Evolutionary conservation across 1,284 basidiomycete species (phyloP).

Genomic region (Phaffia rhodozyma): DNA sequence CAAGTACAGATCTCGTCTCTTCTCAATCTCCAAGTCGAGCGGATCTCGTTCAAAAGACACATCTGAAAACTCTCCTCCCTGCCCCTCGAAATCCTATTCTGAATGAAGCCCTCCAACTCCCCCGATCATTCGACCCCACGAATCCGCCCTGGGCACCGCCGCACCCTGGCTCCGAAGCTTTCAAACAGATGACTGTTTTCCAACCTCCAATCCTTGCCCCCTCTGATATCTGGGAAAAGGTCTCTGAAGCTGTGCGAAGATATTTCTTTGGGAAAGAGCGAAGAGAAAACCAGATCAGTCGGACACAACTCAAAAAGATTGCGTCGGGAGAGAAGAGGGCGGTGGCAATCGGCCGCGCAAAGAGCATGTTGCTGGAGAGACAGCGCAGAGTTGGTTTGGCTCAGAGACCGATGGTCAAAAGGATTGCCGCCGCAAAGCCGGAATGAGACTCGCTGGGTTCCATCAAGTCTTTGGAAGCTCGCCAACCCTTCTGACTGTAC

Average conservation of each 20-base stretch:
- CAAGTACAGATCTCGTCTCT: conserved; percentile 25
- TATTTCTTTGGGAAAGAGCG: conserved; percentile 30
- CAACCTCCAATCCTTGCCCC: conserved; percentile 10
- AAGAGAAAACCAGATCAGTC: conserved; percentile 48
- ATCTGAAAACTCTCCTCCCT: conserved; percentile 8
- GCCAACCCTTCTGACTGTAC: no score
- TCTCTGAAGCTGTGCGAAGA: conserved; percentile 11
- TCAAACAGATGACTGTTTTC: not conserved
- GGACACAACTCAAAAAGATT: conserved; percentile 57
- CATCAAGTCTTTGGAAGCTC: no score
- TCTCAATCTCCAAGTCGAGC: conserved; percentile 8
- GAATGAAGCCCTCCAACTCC: conserved; percentile 32
- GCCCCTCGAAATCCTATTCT: not conserved
- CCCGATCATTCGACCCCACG: not conserved
- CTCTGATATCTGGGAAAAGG: conserved; percentile 4
- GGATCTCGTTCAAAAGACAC: conserved; percentile 25
- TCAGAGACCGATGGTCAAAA: not conserved
- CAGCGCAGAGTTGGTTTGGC: conserved; percentile 4
- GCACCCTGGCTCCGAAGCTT: not conserved
- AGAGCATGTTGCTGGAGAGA: not conserved
- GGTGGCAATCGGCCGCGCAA: not conserved
- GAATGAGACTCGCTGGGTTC: no score
- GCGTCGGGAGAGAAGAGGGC: conserved; percentile 41
- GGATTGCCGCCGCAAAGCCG: no score
- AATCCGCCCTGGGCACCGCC: conserved; percentile 15